These are phyloP conservation scores for Macrocybe gigantea DNA, from an alignment of 768 basidiomycete genomes.

Conservation along the genomic window DNA sequence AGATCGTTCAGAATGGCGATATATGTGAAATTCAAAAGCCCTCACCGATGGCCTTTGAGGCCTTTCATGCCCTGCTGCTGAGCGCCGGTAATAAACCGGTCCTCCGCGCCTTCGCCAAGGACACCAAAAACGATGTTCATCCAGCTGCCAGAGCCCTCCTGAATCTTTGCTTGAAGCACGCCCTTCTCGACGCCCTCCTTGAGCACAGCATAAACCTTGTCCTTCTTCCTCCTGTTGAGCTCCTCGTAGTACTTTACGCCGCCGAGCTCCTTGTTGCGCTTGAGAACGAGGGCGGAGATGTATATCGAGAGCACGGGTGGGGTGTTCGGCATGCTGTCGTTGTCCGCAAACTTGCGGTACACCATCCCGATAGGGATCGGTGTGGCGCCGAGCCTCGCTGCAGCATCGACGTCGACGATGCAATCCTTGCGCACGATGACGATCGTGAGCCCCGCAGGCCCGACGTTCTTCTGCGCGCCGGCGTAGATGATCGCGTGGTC, in stretches of 20 bases:
- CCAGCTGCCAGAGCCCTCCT: constrained; percentile 75
- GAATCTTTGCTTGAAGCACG: constrained; percentile 66
- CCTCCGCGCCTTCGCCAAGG: constrained; percentile 64
- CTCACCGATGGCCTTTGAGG: constrained; percentile 89
- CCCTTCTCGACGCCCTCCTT: constrained; percentile 67
- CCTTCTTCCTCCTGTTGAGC: constrained; percentile 66
- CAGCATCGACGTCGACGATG: constrained; percentile 83
- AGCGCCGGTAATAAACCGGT: constrained; percentile 75
- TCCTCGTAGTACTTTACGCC: constrained; percentile 61
- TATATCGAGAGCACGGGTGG: constrained; percentile 91
- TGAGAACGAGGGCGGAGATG: constrained; percentile 80
- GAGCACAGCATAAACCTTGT: constrained; percentile 70
- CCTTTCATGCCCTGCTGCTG: constrained; percentile 76
- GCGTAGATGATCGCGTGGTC: constrained; percentile 95
- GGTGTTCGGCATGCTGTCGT: constrained; percentile 83
- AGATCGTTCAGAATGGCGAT: neutral
- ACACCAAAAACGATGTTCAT: constrained; percentile 94
- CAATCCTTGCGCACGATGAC: constrained; percentile 94
- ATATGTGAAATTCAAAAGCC: constrained; percentile 6
- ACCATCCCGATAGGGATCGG: constrained; percentile 75
- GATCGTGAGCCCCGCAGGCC: constrained; percentile 89
- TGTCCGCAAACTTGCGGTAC: constrained; percentile 79
- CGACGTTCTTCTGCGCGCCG: constrained; percentile 97
- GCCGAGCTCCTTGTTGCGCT: constrained; percentile 58
- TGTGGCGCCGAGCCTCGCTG: constrained; percentile 62